A percentile compares a stretch with the other conserved stretches of the same genome.
These are phyloP conservation scores for Pseudogymnoascus sp. DNA, from an alignment of 2,329 filamentous ascomycete species.

Conservation along the genomic window DNA sequence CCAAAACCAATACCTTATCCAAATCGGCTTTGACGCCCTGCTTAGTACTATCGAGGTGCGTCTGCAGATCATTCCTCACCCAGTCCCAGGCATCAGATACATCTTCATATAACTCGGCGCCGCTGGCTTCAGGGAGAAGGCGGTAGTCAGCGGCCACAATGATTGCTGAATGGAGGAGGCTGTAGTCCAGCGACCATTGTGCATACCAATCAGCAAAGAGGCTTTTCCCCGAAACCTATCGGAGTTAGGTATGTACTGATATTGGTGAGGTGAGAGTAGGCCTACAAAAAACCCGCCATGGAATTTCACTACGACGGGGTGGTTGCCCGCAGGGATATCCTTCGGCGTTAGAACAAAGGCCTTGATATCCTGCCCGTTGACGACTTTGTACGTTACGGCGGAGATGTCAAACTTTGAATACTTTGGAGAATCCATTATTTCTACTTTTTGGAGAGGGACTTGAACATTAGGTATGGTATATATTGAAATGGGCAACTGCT, in stretches of 20 bases:
- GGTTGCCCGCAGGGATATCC: constrained; percentile 10
- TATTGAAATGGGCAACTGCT: background rate
- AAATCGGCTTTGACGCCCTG: constrained; percentile 16
- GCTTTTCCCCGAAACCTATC: constrained; percentile 13
- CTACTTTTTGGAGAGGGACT: background rate
- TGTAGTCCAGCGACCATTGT: constrained; percentile 34
- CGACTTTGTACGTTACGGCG: constrained; percentile 18
- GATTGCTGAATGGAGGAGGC: constrained; percentile 35
- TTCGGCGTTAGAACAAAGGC: constrained; percentile 21
- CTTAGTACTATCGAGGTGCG: constrained; percentile 14
- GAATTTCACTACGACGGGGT: constrained; percentile 18
- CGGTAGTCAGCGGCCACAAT: constrained; percentile 43
- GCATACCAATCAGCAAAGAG: constrained; percentile 25
- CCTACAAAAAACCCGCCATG: constrained; percentile 21
- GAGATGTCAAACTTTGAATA: constrained; percentile 18
- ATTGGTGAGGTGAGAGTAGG: background rate
- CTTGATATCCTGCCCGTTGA: constrained; percentile 19
- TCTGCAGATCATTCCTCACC: constrained; percentile 27
- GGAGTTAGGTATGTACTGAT: background rate
- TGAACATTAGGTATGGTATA: background rate
- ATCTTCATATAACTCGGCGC: constrained; percentile 41
- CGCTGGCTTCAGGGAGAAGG: constrained; percentile 42
- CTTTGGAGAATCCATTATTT: constrained; percentile 17
- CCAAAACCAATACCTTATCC: constrained; percentile 14
- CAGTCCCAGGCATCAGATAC: constrained; percentile 42